phyloP scores from a whole-genome alignment of 1,284 basidiomycete species.

The Calocybe gambosa region DNA sequence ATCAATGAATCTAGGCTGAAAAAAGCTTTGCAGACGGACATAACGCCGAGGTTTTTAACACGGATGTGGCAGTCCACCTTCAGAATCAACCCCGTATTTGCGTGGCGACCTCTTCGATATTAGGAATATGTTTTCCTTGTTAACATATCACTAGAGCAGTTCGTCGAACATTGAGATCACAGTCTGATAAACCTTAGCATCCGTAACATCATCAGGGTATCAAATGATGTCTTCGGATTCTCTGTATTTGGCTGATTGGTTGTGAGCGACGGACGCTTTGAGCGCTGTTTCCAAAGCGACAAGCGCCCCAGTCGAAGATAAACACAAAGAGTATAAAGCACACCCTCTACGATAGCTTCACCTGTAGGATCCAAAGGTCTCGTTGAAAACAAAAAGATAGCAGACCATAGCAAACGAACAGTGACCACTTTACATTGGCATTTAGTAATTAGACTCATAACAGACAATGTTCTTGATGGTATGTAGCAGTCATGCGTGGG shows the following conservation, averaged over 20 bases:
- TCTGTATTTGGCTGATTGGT: too few species aligned
- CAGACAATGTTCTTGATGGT: not conserved
- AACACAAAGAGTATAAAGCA: not conserved
- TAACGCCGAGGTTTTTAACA: not conserved
- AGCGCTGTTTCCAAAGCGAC: slow-evolving; percentile 6
- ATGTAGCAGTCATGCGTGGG: slow-evolving; percentile 1
- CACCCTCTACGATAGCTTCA: not conserved
- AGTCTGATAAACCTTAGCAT: too few species aligned
- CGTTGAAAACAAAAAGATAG: not conserved
- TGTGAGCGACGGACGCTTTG: not conserved
- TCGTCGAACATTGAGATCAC: too few species aligned
- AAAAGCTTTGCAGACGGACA: not conserved
- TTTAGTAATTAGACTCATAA: too few species aligned
- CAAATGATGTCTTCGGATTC: too few species aligned
- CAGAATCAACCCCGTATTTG: not conserved
- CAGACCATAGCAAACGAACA: not conserved
- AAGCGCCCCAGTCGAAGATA: not conserved
- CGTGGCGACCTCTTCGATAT: too few species aligned
- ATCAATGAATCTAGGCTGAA: too few species aligned
- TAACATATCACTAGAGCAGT: too few species aligned
- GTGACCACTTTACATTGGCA: too few species aligned
- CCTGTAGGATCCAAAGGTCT: not conserved
- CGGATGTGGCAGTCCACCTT: not conserved
- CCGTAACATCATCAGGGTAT: too few species aligned
- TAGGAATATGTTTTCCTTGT: too few species aligned